Evolutionary conservation across 2,329 filamentous ascomycete genomes (phyloP).

Genomic region (Chaetomiaceae sp.): DNA sequence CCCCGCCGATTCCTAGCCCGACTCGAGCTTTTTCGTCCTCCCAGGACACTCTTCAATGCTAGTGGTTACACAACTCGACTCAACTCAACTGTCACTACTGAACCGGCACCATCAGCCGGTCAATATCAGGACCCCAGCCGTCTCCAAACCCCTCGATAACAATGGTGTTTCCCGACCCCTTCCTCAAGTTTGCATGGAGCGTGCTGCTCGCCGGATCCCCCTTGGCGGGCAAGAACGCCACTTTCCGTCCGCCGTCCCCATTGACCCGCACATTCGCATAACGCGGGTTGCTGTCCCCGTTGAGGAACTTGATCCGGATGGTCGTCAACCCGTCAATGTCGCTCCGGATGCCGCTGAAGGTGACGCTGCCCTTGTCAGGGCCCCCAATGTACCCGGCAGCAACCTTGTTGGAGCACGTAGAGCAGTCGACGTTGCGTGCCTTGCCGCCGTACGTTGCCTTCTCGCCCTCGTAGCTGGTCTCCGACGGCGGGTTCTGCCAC

Average conservation of each 20-base stretch:
- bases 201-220: conserved; percentile 43
- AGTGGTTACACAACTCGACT: too few species aligned
- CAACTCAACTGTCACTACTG: too few species aligned
- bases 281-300: conserved; percentile 50
- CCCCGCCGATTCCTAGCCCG: too few species aligned
- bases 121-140: conserved; percentile 49
- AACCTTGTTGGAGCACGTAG: conserved; percentile 45
- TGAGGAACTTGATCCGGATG: conserved; percentile 51
- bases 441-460: conserved; percentile 40
- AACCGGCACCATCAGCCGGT: conserved; percentile 50
- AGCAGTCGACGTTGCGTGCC: conserved; percentile 45
- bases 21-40: too few species aligned
- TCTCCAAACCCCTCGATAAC: conserved; percentile 39
- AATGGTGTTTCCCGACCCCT: conserved; percentile 45
- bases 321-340: conserved; percentile 44
- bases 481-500: conserved; percentile 39
- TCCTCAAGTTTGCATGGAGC: conserved; percentile 45
- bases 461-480: conserved; percentile 52
- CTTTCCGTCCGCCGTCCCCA: conserved; percentile 40
- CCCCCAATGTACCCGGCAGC: conserved; percentile 55
- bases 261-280: conserved; percentile 55
- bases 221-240: conserved; percentile 52
- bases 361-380: conserved; percentile 40
- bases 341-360: conserved; percentile 44
- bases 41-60: too few species aligned